A percentile compares a stretch with the other conserved stretches of the same genome.
Conservation (phyloP, 2,329 filamentous ascomycete genomes). For the Boeremia exigua region DNA sequence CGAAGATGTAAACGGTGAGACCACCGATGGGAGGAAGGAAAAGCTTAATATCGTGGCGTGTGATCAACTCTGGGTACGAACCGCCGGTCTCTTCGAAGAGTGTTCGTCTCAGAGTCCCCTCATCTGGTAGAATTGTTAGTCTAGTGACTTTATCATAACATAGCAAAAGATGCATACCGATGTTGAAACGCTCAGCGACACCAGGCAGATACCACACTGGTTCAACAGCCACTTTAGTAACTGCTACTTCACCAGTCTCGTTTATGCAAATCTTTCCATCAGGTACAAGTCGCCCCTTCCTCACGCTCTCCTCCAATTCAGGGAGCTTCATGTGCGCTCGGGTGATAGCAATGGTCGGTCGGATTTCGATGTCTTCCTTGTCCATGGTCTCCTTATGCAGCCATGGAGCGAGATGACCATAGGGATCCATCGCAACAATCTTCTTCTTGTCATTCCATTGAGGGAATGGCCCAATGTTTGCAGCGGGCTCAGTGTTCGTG, state of each 20-base stretch:
- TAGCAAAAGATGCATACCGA: slow-evolving; percentile 60
- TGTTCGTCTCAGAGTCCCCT: slow-evolving; percentile 82
- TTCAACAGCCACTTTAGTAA: slow-evolving; percentile 97
- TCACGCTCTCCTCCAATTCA: slow-evolving; percentile 89
- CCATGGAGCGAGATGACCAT: slow-evolving; percentile 85
- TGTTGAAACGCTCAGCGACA: slow-evolving; percentile 89
- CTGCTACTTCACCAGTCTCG: slow-evolving; percentile 81
- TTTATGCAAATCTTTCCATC: slow-evolving; percentile 94
- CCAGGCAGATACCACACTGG: slow-evolving; percentile 70
- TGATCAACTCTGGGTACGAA: slow-evolving; percentile 96
- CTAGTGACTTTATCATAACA: neutral
- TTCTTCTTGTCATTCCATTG: slow-evolving; percentile 91
- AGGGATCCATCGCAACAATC: slow-evolving; percentile 97
- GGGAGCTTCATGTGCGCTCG: slow-evolving; percentile 96
- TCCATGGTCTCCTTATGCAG: slow-evolving; percentile 80
- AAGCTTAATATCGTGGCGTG: slow-evolving; percentile 89
- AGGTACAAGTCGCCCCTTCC: slow-evolving; percentile 72
- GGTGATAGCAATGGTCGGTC: slow-evolving; percentile 90
- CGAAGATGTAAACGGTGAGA: slow-evolving; percentile 95
- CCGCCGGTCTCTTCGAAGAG: slow-evolving; percentile 96
- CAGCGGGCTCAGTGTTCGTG: slow-evolving; percentile 91
- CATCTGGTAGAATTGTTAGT: slow-evolving; percentile 62
- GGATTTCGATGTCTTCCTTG: slow-evolving; percentile 80
- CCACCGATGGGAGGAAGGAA: slow-evolving; percentile 96
- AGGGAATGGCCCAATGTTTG: slow-evolving; percentile 83